Percentiles rank a stretch among this genome's conserved stretches.
Conservation (phyloP, 192 early-diverging fungal genomes). For the Oehlia diaphana region DNA sequence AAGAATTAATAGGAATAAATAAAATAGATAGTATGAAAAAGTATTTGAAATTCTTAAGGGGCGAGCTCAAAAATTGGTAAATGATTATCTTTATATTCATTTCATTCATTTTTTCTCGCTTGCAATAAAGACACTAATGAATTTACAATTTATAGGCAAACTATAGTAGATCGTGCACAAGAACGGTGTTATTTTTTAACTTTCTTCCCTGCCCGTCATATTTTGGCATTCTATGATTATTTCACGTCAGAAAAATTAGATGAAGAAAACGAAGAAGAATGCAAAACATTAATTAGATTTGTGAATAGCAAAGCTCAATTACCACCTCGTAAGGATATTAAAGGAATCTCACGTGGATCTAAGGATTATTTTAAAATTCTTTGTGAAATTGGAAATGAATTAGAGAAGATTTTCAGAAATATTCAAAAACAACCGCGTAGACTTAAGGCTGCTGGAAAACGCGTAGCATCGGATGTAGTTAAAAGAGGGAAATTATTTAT, state of each 20-base stretch:
- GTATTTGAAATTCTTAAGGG: not conserved
- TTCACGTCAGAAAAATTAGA: constrained; percentile 12
- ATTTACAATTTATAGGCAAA: not conserved
- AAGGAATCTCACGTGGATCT: not conserved
- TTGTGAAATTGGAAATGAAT: not conserved
- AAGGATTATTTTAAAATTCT: not conserved
- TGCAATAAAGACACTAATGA: not conserved
- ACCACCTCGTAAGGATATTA: not conserved
- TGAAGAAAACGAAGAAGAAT: not conserved
- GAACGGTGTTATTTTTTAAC: constrained; percentile 24
- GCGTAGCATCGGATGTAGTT: constrained; percentile 11
- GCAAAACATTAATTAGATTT: not conserved
- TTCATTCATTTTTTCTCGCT: too few relatives aligned
- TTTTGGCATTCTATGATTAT: constrained; percentile 28
- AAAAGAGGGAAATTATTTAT: constrained; percentile 23
- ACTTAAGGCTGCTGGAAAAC: not conserved
- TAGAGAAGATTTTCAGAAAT: not conserved
- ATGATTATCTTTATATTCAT: not conserved
- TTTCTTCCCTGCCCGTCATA: constrained; percentile 20
- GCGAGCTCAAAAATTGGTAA: constrained; percentile 1
- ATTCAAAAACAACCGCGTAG: not conserved
- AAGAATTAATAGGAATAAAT: not conserved
- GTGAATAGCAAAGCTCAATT: not conserved
- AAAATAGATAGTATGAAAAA: not conserved
- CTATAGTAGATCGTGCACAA: not conserved